Percentiles rank a stretch among this genome's conserved stretches.
These are phyloP conservation scores for Pyrrhoderma noxium DNA, from an alignment of 1,284 basidiomycete species.

Conservation along the genomic window DNA sequence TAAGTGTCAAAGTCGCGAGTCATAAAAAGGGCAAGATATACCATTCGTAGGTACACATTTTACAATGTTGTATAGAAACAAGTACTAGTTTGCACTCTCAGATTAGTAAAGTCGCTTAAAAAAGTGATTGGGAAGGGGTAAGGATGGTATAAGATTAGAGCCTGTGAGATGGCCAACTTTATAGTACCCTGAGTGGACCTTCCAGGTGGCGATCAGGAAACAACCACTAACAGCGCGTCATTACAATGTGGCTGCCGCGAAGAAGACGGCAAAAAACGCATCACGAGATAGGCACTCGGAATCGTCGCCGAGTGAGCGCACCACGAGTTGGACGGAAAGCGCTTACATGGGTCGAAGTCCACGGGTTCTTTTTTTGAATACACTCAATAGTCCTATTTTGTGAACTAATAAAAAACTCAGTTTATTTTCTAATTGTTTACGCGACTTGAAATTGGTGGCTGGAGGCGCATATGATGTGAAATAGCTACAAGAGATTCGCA, in stretches of 20 bases:
- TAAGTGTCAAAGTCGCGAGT: not conserved
- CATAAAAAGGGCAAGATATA: not conserved
- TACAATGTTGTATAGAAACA: not conserved
- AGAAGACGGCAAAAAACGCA: not conserved
- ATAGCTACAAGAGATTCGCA: no score
- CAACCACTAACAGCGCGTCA: constrained; percentile 10
- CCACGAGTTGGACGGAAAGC: not conserved
- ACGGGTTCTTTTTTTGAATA: no score
- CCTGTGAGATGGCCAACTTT: not conserved
- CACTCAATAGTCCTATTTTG: no score
- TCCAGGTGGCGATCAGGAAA: constrained; percentile 1
- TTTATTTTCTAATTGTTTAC: no score
- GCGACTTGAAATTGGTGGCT: no score
- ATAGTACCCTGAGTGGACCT: no score
- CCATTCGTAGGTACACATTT: constrained; percentile 18
- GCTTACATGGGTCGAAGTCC: no score
- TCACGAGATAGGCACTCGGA: constrained; percentile 6
- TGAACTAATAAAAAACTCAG: no score
- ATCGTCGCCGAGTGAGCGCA: no score
- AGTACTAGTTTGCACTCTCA: not conserved
- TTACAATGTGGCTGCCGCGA: constrained; percentile 4
- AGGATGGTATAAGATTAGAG: constrained; percentile 2
- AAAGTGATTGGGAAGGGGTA: not conserved
- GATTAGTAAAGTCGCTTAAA: not conserved
- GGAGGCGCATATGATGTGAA: no score